Evolutionary conservation across 2,329 filamentous ascomycete genomes (phyloP), one percentile per base, ranked within the genome.

Genomic region (Lachnellula cervina): DNA sequence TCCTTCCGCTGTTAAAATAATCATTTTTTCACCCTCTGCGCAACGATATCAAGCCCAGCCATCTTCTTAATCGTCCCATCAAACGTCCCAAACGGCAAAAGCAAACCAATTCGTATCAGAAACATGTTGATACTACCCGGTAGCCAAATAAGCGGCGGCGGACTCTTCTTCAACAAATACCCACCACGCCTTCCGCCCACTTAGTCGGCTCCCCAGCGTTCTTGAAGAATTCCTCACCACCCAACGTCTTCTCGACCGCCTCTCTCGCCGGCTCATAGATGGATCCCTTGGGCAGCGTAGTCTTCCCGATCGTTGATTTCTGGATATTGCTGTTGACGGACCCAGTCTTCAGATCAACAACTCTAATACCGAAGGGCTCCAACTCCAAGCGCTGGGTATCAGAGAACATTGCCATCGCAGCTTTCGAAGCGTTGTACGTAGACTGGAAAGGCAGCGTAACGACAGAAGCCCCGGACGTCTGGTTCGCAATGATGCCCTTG

Each of bases 401-500:
- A 3, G 62, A 61, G 19, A 62, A 57, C 38, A 58, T 59, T 0
- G 57, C 58, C 25, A 60, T 48, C 2, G 64, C 59, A 1, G 58
- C 59, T 53, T 64, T 65, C 1, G 58, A 59, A 7, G 62, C 61
- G 17, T 54, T 59, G 25, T 66, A 65, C 13, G 52, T 50, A 9
- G 49, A 19, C 23, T 59, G 55, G 9, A 59, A 63, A 5, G 60
- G 59, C 5, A 59, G 8, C 8, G 54, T 47, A 3, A 45, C 13
- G 19, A 42, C 34, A 4, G 57, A 54, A 5, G 37, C 52, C 16
- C 76, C 58, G n/a, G 73, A 76, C 23, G 74, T 74, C 53, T 76
- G 67, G 52, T 76, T 74, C 8, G 76, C 71, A 59, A 77, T 73
- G 4, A 71, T 74, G 17, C 62, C 58, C 16, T 49, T 57, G 17